Evolutionary conservation across 176 grass and related monocot species (phyloP).

Genomic region (Tuctoria greenei): DNA sequence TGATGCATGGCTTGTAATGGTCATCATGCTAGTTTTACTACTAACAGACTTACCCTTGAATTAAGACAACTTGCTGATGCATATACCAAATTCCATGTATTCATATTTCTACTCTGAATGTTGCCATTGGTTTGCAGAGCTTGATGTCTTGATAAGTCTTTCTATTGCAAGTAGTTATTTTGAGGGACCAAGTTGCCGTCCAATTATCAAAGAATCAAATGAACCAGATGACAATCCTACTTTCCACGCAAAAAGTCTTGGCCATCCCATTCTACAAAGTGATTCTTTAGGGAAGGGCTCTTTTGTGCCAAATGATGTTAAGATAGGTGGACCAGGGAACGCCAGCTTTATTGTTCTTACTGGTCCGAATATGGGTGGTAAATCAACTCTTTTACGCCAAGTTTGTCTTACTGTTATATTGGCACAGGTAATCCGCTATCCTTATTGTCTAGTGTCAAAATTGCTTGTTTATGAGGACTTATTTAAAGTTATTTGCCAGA

Average conservation of each 20-base stretch:
- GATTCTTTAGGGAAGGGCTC: constrained; percentile 78
- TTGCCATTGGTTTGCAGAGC: constrained; percentile 53
- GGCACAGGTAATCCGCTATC: constrained; percentile 62
- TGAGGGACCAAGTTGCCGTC: constrained; percentile 75
- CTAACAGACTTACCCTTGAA: not conserved
- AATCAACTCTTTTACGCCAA: constrained; percentile 98
- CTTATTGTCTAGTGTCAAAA: not conserved
- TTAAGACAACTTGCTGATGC: not conserved
- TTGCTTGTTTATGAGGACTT: constrained; percentile 29
- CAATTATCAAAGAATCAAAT: constrained; percentile 65
- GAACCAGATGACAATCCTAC: constrained; percentile 50
- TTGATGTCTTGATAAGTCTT: constrained; percentile 90
- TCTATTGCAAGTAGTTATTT: constrained; percentile 84
- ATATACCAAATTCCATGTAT: constrained; percentile 10
- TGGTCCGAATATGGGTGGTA: constrained; percentile 98
- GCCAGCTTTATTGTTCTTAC: constrained; percentile 87
- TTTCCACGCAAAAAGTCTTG: constrained; percentile 77
- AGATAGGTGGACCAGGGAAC: constrained; percentile 59
- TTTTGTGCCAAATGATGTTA: constrained; percentile 87
- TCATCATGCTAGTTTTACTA: not conserved
- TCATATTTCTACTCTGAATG: constrained; percentile 17
- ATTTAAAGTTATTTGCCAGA: constrained; percentile 49
- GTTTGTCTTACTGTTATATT: constrained; percentile 87
- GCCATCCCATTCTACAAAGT: constrained; percentile 78
- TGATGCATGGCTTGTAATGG: constrained; percentile 12